Conservation (phyloP, 441 rosid species). For the Jatropha podagrica region DNA sequence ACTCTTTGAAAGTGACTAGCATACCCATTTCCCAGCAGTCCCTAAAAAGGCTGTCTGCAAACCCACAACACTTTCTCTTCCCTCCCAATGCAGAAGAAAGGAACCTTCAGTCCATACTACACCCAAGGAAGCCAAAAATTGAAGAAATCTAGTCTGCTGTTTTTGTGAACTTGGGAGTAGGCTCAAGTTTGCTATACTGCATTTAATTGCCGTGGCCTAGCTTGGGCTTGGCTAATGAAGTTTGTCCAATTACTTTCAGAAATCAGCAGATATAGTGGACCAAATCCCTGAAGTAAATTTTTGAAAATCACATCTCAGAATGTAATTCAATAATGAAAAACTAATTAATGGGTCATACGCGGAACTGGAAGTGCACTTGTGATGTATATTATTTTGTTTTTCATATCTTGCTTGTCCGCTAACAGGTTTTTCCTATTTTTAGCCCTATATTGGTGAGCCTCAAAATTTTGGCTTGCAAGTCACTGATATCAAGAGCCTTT, state of each 20-base stretch:
- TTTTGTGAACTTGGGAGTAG: not conserved
- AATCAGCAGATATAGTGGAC: not conserved
- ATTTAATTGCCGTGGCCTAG: not conserved
- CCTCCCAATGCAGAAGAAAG: not conserved
- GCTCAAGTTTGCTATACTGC: not conserved
- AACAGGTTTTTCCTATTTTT: constrained; percentile 15
- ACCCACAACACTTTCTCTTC: not conserved
- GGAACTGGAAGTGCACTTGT: not conserved
- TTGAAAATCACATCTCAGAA: not conserved
- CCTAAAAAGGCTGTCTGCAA: not conserved
- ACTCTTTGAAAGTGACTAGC: not conserved
- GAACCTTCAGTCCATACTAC: not conserved
- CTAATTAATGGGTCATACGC: not conserved
- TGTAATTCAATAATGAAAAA: not conserved
- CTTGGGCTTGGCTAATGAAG: not conserved
- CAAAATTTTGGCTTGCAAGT: constrained; percentile 63
- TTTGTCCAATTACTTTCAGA: not conserved
- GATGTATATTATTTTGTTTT: not conserved
- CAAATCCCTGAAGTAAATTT: not conserved
- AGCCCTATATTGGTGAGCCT: constrained; percentile 80
- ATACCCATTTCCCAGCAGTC: not conserved
- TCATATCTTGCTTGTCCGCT: not conserved
- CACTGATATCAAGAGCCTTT: constrained; percentile 53
- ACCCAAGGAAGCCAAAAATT: not conserved
- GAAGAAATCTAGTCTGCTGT: not conserved